phyloP scores from a whole-genome alignment of 1,284 basidiomycete genomes.

The Afroboletus lepidellus region DNA sequence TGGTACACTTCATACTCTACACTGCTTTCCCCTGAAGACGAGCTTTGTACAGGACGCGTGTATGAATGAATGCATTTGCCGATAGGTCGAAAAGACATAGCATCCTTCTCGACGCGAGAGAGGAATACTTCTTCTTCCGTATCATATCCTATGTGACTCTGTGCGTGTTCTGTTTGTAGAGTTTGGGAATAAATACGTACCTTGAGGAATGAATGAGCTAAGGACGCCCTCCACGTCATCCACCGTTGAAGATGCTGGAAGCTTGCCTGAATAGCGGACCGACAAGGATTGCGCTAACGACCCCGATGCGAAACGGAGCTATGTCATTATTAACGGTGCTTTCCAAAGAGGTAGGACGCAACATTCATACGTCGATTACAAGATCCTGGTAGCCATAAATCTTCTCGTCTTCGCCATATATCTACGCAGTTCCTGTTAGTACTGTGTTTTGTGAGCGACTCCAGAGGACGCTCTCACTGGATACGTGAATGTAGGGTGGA shows the following conservation, averaged over 20 bases:
- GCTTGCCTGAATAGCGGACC: conserved; percentile 66
- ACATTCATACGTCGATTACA: conserved; percentile 68
- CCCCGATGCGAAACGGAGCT: conserved; percentile 87
- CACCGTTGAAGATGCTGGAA: conserved; percentile 72
- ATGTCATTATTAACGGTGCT: conserved; percentile 19
- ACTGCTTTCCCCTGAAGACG: conserved; percentile 43
- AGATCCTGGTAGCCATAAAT: conserved; percentile 92
- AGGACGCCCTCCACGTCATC: conserved; percentile 87
- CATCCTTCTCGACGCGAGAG: conserved; percentile 70
- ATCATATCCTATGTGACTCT: conserved; percentile 52
- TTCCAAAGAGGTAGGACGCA: background rate
- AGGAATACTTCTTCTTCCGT: conserved; percentile 67
- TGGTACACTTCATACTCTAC: conserved; percentile 85
- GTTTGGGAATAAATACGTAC: conserved; percentile 34
- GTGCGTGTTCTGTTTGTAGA: background rate
- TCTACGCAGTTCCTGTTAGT: conserved; percentile 41
- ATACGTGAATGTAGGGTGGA: conserved; percentile 86
- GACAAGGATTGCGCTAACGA: conserved; percentile 77
- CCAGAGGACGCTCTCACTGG: conserved; percentile 50
- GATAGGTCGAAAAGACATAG: conserved; percentile 69
- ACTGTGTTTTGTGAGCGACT: background rate
- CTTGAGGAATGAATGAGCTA: conserved; percentile 76
- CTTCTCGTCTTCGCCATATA: conserved; percentile 95
- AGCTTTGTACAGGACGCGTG: conserved; percentile 47
- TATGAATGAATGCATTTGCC: conserved; percentile 81